Base-by-base conservation (phyloP, 2,329 filamentous ascomycete genomes). In the Elsinoe batatas region DNA sequence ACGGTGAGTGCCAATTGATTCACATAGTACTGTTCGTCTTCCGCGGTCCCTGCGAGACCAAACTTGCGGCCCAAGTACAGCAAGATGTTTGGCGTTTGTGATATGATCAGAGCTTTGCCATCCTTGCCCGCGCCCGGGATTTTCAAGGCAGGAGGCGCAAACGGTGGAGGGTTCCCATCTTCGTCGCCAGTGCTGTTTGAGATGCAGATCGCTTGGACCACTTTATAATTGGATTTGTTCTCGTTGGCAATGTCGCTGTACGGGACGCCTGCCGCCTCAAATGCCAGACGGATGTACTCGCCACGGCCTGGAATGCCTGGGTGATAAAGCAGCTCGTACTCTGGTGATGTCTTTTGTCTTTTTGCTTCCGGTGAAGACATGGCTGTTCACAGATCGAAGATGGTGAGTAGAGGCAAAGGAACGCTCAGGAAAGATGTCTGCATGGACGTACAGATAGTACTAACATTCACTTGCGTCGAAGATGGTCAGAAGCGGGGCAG, bases 61-160 rank as follows among this genome's bases (percentile, higher is more conserved):
- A 87, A 71, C 54, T 72, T 76, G 0, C 77, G 76, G 0, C 79
- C 84, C 0, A 91, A 73, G 67, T 90, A 91, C 6, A 82, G 68
- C 13, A 91, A 74, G 62, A 91, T 89, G 65, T 83, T 87, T 36
- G 85, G 75, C 1, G 84, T 86, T 71, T 91, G 87, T 65, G 72
- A 77, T 62, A 91, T 76, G 40, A 82, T 42, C 5, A 90, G 69
- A 38, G 78, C 70, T 10, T 64, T 65, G 58, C 81, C 83, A 60
- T 83, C 76, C 58, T 68, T 69, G 40, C 70, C 71, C 22, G 74
- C 78, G 26, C 72, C 72, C 2, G 69, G 66, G 35, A 79, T 64
- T 33, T 74, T 71, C 17, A 91, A 79, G 3, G 83, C 76, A 0
- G 87, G 87, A 1, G 84, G 82, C 0, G 85, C 83, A 44, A 87